phyloP scores from a whole-genome alignment of 2,329 filamentous ascomycete genomes.

The Aureobasidium zeae region DNA sequence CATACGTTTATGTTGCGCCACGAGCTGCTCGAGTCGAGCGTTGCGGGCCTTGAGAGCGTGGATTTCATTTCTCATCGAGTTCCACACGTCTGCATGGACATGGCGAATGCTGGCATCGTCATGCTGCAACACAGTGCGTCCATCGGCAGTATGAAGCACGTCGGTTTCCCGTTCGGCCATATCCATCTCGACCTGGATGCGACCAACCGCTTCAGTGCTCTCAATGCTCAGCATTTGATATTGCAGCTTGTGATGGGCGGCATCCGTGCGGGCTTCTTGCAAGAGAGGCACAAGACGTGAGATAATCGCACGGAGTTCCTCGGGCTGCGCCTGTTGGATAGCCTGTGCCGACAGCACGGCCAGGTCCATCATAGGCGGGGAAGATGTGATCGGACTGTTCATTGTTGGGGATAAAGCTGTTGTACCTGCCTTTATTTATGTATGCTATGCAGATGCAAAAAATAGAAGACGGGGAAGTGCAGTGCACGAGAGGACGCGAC shows the following conservation, averaged over 20 bases:
- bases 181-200: slow-evolving; percentile 82
- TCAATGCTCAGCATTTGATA: slow-evolving; percentile 77
- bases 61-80: slow-evolving; percentile 41
- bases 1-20: slow-evolving; percentile 66
- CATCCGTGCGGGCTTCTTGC: slow-evolving; percentile 68
- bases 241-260: slow-evolving; percentile 84
- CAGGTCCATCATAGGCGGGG: slow-evolving; percentile 27
- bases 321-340: slow-evolving; percentile 42
- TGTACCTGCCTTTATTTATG: too few species aligned
- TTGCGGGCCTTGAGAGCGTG: slow-evolving; percentile 60
- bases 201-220: slow-evolving; percentile 73
- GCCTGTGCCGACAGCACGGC: slow-evolving; percentile 40
- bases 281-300: slow-evolving; percentile 43
- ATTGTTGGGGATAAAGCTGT: too few species aligned
- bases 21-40: slow-evolving; percentile 51
- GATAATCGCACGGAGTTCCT: slow-evolving; percentile 47
- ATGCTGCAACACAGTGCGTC: slow-evolving; percentile 34
- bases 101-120: slow-evolving; percentile 35
- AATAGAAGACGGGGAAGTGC: slow-evolving; percentile 2
- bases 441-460: slow-evolving; percentile 10
- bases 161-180: slow-evolving; percentile 86
- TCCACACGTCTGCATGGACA: slow-evolving; percentile 45
- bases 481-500: neutral
- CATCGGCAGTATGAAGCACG: slow-evolving; percentile 64
- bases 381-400: slow-evolving; percentile 30